Percentiles rank a stretch among this genome's conserved stretches.
These are phyloP conservation scores for Solanum hybrid DNA, from an alignment of 305 asterid species.

Conservation along the genomic window DNA sequence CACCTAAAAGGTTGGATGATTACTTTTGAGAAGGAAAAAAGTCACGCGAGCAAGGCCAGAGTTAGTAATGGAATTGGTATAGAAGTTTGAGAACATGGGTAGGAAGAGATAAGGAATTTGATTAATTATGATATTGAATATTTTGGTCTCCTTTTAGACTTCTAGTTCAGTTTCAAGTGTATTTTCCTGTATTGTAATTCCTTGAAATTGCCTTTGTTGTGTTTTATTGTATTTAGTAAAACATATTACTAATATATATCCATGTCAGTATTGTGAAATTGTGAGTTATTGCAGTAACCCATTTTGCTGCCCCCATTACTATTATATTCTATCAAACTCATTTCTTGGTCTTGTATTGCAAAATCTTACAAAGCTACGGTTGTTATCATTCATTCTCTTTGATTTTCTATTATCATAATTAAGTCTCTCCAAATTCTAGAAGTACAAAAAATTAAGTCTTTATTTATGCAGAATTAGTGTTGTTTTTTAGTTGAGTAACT, in stretches of 20 bases:
- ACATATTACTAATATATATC: neutral
- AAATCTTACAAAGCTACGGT: conserved; percentile 18
- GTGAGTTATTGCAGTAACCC: neutral
- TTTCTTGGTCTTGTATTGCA: conserved; percentile 1
- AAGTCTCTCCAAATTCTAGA: neutral
- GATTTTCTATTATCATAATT: neutral
- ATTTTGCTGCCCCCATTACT: neutral
- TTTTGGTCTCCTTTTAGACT: neutral
- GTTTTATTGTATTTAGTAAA: neutral
- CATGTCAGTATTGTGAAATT: conserved; percentile 39
- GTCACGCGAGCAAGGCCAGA: neutral
- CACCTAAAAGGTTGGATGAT: too few relatives aligned
- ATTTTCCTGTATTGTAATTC: neutral
- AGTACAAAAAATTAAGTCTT: neutral
- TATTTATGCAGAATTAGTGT: too few relatives aligned
- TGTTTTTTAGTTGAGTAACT: too few relatives aligned
- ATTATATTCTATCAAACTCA: neutral
- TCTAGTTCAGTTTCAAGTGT: neutral
- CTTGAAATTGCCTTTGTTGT: neutral
- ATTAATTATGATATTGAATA: neutral
- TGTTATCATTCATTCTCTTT: neutral
- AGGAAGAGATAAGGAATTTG: neutral
- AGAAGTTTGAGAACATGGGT: neutral
- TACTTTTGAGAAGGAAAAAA: neutral
- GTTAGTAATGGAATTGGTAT: neutral